A percentile compares a stretch with the other conserved stretches of the same genome.
These are phyloP conservation scores for Knufia fluminis DNA, from an alignment of 2,329 filamentous ascomycete genomes.

Conservation along the genomic window DNA sequence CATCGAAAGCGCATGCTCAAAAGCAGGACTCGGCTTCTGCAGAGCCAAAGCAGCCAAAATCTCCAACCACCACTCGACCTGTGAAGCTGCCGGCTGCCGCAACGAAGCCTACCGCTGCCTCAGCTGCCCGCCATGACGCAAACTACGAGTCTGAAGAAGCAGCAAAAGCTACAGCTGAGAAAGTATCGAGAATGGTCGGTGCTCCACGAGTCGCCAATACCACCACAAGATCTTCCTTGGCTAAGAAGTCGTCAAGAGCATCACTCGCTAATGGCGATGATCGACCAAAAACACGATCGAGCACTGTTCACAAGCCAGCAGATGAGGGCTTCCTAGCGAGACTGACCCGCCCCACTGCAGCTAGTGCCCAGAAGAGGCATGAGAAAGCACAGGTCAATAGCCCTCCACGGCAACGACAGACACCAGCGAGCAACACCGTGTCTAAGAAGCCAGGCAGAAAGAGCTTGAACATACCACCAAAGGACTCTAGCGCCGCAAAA, in stretches of 20 bases:
- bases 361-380: conserved; percentile 41
- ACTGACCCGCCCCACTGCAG: conserved; percentile 45
- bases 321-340: conserved; percentile 41
- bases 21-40: conserved; percentile 11
- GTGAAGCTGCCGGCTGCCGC: conserved; percentile 33
- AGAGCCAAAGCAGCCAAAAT: conserved; percentile 28
- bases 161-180: conserved; percentile 21
- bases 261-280: conserved; percentile 24
- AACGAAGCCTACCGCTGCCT: conserved; percentile 33
- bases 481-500: neutral
- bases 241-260: conserved; percentile 24
- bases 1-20: conserved; percentile 7
- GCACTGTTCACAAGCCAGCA: conserved; percentile 30
- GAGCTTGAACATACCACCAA: conserved; percentile 6
- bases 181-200: conserved; percentile 17
- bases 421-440: conserved; percentile 4
- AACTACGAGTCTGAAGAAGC: conserved; percentile 19
- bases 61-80: conserved; percentile 28
- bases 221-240: conserved; percentile 20
- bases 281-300: conserved; percentile 33
- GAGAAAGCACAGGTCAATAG: conserved; percentile 37
- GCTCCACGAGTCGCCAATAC: conserved; percentile 12
- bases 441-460: conserved; percentile 20
- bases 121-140: conserved; percentile 25
- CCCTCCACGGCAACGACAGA: conserved; percentile 25